Evolutionary conservation across 805 yeast genomes (phyloP).

Genomic region (Saccharomycopsis fibuligera): DNA sequence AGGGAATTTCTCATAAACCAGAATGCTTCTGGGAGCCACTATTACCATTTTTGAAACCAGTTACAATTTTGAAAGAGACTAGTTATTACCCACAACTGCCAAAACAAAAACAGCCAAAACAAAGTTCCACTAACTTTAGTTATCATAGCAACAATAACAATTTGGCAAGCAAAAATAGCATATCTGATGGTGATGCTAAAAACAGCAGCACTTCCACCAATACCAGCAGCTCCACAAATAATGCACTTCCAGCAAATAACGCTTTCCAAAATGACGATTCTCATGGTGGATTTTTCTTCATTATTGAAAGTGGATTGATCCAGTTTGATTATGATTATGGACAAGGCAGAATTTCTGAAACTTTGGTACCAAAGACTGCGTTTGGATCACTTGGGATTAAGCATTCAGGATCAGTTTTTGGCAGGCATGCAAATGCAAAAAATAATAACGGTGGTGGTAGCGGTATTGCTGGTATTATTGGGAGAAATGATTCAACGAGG

Average conservation of each 20-base stretch:
- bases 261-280: slow-evolving; percentile 27
- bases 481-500: slow-evolving; percentile 25
- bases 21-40: slow-evolving; percentile 56
- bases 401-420: background rate
- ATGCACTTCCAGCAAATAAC: background rate
- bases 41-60: slow-evolving; percentile 44
- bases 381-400: slow-evolving; percentile 53
- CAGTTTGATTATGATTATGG: slow-evolving; percentile 39
- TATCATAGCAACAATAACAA: background rate
- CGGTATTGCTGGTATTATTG: too few species aligned
- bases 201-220: slow-evolving; percentile 28
- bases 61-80: slow-evolving; percentile 39
- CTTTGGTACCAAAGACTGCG: slow-evolving; percentile 65
- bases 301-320: slow-evolving; percentile 41
- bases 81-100: slow-evolving; percentile 29
- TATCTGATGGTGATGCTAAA: background rate
- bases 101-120: too few species aligned
- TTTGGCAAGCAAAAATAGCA: background rate
- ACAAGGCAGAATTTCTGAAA: slow-evolving; percentile 38
- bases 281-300: slow-evolving; percentile 42
- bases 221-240: background rate
- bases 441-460: too few species aligned
- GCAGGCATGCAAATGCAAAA: background rate
- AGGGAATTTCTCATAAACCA: slow-evolving; percentile 45
- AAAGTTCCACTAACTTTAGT: too few species aligned